Conservation (phyloP, 2,329 filamentous ascomycete genomes). For the Neurospora crassa region DNA sequence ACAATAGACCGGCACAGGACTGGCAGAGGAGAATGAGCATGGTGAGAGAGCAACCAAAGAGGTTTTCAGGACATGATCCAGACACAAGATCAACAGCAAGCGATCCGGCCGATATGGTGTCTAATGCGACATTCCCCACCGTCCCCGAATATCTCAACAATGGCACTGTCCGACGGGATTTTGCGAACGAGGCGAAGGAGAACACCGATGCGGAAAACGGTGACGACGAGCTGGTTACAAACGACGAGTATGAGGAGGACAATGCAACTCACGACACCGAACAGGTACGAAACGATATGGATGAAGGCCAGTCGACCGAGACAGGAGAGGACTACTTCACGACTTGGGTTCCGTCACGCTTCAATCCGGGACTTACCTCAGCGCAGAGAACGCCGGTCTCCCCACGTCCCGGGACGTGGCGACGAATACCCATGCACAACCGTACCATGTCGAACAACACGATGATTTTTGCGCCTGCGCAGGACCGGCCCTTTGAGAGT, state of each 20-base stretch:
- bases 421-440: conserved; percentile 42
- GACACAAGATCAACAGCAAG: conserved; percentile 52
- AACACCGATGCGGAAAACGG: conserved; percentile 81
- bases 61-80: conserved; percentile 38
- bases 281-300: conserved; percentile 16
- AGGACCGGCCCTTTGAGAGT: conserved; percentile 26
- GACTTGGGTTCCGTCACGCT: conserved; percentile 36
- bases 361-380: conserved; percentile 25
- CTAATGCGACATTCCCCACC: conserved; percentile 27
- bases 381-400: conserved; percentile 15
- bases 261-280: conserved; percentile 33
- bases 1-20: conserved; percentile 32
- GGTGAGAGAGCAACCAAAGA: conserved; percentile 37
- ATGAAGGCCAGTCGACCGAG: conserved; percentile 10
- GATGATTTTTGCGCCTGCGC: conserved; percentile 69
- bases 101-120: conserved; percentile 54
- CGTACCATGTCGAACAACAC: conserved; percentile 75
- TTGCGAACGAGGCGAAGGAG: conserved; percentile 36
- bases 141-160: conserved; percentile 18
- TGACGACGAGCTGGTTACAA: conserved; percentile 80
- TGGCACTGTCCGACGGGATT: conserved; percentile 30
- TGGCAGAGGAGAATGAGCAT: conserved; percentile 46
- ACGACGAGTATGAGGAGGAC: conserved; percentile 59
- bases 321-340: conserved; percentile 44
- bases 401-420: conserved; percentile 18